Evolutionary conservation across 2,329 filamentous ascomycete genomes (phyloP).

Genomic region (Apiospora rasikravindrae): DNA sequence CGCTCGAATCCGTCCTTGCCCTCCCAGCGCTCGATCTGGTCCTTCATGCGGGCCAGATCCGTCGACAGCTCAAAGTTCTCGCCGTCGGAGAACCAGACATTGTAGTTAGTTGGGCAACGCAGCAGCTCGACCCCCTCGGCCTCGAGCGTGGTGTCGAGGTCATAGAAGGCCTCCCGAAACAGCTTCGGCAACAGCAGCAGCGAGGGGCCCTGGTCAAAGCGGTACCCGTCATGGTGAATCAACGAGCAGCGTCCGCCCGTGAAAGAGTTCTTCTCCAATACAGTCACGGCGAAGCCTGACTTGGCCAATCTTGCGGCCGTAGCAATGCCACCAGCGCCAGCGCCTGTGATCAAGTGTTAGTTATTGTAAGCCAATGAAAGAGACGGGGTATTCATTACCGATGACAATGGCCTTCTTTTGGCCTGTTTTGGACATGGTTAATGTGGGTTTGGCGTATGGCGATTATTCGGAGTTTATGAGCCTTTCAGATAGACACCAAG

Average conservation of each 20-base stretch:
- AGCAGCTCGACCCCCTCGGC: conserved; percentile 70
- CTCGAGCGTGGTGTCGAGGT: conserved; percentile 70
- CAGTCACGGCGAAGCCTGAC: conserved; percentile 73
- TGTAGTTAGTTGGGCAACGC: conserved; percentile 79
- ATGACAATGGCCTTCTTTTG: conserved; percentile 58
- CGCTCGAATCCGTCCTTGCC: conserved; percentile 72
- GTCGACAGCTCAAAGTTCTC: conserved; percentile 67
- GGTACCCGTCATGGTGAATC: conserved; percentile 64
- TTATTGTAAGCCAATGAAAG: not conserved
- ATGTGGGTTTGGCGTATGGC: not conserved
- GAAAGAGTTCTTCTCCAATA: conserved; percentile 78
- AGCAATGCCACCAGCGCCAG: conserved; percentile 74
- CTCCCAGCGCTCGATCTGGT: conserved; percentile 74
- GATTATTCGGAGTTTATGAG: not conserved
- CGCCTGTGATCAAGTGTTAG: conserved; percentile 50
- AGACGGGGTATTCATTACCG: conserved; percentile 43
- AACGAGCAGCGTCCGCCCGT: conserved; percentile 75
- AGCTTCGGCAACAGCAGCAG: conserved; percentile 73
- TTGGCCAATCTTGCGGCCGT: conserved; percentile 74
- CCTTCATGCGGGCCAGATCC: conserved; percentile 74
- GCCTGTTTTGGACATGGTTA: conserved; percentile 28
- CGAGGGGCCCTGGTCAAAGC: conserved; percentile 80
- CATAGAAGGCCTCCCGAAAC: conserved; percentile 71
- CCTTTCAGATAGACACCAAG: not conserved
- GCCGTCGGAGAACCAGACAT: conserved; percentile 74